A percentile compares a stretch with the other conserved stretches of the same genome.
phyloP scores from a whole-genome alignment of 2,329 filamentous ascomycete species.

The Ilyonectria robusta region DNA sequence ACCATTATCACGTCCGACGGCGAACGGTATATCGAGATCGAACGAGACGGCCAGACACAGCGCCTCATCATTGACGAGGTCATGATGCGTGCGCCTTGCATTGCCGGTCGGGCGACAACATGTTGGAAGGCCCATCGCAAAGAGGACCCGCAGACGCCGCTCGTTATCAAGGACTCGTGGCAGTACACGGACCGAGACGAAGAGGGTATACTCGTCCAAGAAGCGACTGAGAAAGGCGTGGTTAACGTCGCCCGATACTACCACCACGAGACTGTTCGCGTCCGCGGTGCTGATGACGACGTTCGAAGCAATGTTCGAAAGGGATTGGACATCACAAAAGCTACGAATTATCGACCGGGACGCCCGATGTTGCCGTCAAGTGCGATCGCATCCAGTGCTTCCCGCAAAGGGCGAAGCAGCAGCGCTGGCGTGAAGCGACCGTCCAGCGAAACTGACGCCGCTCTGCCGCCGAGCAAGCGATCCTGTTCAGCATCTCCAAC shows the following conservation, averaged over 20 bases:
- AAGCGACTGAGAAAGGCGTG: conserved; percentile 54
- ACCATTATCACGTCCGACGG: conserved; percentile 53
- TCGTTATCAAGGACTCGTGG: conserved; percentile 63
- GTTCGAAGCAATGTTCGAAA: conserved; percentile 43
- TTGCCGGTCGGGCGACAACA: conserved; percentile 58
- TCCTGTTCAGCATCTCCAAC: conserved; percentile 39
- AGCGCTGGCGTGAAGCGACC: conserved; percentile 46
- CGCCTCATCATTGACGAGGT: conserved; percentile 57
- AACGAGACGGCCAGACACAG: conserved; percentile 53
- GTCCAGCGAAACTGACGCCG: conserved; percentile 44
- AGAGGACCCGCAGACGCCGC: conserved; percentile 46
- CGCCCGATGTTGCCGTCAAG: conserved; percentile 23
- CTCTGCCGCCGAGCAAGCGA: conserved; percentile 50
- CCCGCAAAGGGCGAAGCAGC: conserved; percentile 43
- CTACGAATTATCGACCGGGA: conserved; percentile 50
- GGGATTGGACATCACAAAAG: conserved; percentile 52
- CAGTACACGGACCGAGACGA: conserved; percentile 57
- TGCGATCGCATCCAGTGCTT: conserved; percentile 22
- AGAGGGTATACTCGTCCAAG: conserved; percentile 56
- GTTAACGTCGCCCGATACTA: conserved; percentile 53
- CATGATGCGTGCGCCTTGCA: conserved; percentile 51
- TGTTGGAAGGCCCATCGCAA: conserved; percentile 60
- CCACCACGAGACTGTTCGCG: conserved; percentile 57
- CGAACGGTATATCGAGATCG: conserved; percentile 56
- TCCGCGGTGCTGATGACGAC: neutral